Evolutionary conservation across 2,329 filamentous ascomycete genomes (phyloP).

Genomic region (Aspergillus nomiae): DNA sequence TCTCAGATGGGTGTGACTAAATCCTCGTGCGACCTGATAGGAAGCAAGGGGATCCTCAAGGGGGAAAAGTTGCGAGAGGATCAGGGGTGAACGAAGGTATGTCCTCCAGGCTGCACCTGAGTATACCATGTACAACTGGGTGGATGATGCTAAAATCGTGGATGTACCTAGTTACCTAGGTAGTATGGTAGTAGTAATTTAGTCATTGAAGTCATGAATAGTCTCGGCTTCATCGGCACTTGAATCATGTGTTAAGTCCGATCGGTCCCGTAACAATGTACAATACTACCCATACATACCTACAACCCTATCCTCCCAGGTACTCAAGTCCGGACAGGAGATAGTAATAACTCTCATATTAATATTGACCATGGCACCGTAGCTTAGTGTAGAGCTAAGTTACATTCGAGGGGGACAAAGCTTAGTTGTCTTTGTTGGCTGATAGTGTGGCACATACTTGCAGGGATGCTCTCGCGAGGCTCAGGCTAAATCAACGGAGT

Average conservation of each 20-base stretch:
- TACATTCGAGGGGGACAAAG: constrained; percentile 8
- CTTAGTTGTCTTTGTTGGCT: constrained; percentile 7
- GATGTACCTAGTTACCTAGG: neutral
- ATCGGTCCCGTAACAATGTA: neutral
- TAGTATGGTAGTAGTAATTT: neutral
- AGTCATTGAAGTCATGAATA: neutral
- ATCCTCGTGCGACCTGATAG: constrained; percentile 6
- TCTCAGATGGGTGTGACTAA: constrained; percentile 5
- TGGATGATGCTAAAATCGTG: neutral
- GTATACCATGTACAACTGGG: neutral
- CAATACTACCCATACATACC: neutral
- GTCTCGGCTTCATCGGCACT: neutral
- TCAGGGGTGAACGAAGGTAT: neutral
- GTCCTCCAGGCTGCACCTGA: neutral
- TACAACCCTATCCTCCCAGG: neutral
- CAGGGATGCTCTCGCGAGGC: neutral
- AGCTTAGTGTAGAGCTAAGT: constrained; percentile 2
- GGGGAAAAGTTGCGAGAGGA: neutral
- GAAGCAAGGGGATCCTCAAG: constrained; percentile 6
- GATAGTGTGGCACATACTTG: constrained; percentile 1
- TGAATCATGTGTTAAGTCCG: constrained; percentile 1
- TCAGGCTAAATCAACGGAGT: neutral
- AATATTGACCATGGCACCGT: neutral
- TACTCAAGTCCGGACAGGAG: neutral
- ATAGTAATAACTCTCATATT: neutral